Conservation (phyloP, 2,329 filamentous ascomycete genomes). For the Periconia sp. region DNA sequence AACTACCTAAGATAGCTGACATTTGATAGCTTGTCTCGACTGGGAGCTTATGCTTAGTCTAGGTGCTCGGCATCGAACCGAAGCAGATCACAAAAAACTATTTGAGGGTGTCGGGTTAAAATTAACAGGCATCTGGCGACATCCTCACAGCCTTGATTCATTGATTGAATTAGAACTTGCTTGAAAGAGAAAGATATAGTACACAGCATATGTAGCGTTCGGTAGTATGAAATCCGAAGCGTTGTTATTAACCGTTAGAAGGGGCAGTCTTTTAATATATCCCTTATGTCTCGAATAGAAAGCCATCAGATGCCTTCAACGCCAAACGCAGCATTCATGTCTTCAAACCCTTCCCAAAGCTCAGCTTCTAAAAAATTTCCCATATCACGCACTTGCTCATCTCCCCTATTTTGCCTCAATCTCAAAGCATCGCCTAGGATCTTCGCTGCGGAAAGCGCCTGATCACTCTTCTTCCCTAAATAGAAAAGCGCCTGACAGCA, state of each 20-base stretch:
- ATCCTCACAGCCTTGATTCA: slow-evolving; percentile 25
- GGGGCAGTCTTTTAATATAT: too few relatives aligned
- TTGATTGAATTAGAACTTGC: slow-evolving; percentile 30
- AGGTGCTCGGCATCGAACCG: slow-evolving; percentile 30
- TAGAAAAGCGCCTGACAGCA: slow-evolving; percentile 62
- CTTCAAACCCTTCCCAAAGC: slow-evolving; percentile 33
- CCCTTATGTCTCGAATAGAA: too few relatives aligned
- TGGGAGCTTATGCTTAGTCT: slow-evolving; percentile 33
- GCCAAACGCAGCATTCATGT: slow-evolving; percentile 22
- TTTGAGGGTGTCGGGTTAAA: slow-evolving; percentile 26
- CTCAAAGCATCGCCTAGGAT: slow-evolving; percentile 44
- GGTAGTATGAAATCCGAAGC: too few relatives aligned
- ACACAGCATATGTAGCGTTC: too few relatives aligned
- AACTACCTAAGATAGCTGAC: slow-evolving; percentile 1
- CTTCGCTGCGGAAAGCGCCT: slow-evolving; percentile 50
- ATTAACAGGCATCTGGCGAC: slow-evolving; percentile 25
- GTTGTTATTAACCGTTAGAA: too few relatives aligned
- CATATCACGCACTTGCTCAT: too few relatives aligned
- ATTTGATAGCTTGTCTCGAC: slow-evolving; percentile 21
- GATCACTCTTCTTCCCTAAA: slow-evolving; percentile 63
- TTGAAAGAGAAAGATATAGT: neutral
- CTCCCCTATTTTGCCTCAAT: too few relatives aligned
- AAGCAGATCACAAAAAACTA: slow-evolving; percentile 24
- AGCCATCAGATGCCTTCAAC: slow-evolving; percentile 26
- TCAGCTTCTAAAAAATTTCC: too few relatives aligned